A percentile compares a stretch with the other conserved stretches of the same genome.
phyloP scores from a whole-genome alignment of 2,329 filamentous ascomycete genomes.

The Furcasterigmium sp. region DNA sequence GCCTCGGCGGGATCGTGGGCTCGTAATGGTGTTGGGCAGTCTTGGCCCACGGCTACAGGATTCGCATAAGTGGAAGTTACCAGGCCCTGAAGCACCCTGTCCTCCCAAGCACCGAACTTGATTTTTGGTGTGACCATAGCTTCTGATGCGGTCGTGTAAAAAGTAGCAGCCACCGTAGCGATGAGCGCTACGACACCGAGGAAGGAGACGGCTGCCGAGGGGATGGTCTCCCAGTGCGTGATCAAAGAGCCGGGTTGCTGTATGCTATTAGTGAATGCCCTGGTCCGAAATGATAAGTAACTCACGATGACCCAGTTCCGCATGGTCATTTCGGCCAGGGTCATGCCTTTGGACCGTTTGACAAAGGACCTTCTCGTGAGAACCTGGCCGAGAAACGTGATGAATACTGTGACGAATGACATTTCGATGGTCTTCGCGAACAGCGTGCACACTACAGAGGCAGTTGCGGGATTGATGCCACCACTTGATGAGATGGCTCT shows the following conservation, averaged over 20 bases:
- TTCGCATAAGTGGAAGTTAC: conserved; percentile 63
- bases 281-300: conserved; percentile 1
- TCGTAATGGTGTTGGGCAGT: conserved; percentile 59
- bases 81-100: conserved; percentile 43
- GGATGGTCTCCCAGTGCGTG: conserved; percentile 61
- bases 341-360: conserved; percentile 57
- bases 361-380: conserved; percentile 64
- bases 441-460: conserved; percentile 61
- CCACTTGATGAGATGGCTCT: conserved; percentile 46
- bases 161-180: conserved; percentile 59
- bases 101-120: conserved; percentile 48
- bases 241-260: conserved; percentile 65
- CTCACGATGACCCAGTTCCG: conserved; percentile 61
- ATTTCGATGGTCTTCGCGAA: conserved; percentile 74
- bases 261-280: background rate
- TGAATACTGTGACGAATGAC: conserved; percentile 72
- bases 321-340: conserved; percentile 73
- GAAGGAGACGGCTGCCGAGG: conserved; percentile 57
- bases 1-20: conserved; percentile 31
- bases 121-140: conserved; percentile 71
- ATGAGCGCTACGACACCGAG: conserved; percentile 60
- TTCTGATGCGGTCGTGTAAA: conserved; percentile 74
- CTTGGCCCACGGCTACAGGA: conserved; percentile 42
- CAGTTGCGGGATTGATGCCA: conserved; percentile 55
- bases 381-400: conserved; percentile 69